Evolutionary conservation across 202 grass and related monocot genomes (phyloP).

Genomic region (Dendrocalamus latiflorus): DNA sequence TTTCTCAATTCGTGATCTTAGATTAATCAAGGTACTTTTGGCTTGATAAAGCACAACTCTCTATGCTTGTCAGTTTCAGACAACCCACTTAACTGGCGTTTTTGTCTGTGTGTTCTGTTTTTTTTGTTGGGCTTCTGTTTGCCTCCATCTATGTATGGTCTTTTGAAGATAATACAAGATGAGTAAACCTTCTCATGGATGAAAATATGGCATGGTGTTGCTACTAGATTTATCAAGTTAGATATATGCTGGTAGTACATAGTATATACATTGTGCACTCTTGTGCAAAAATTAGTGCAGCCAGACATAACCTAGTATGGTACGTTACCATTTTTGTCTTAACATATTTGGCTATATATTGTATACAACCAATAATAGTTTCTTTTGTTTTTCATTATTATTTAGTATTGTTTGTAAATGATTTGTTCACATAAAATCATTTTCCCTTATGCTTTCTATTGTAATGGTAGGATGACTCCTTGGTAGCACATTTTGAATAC

Average conservation of each 20-base stretch:
- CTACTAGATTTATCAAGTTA: neutral
- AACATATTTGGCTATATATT: neutral
- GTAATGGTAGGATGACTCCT: constrained; percentile 49
- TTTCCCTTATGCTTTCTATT: neutral
- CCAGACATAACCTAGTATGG: neutral
- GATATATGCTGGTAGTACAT: neutral
- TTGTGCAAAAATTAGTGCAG: neutral
- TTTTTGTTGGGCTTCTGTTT: constrained; percentile 8
- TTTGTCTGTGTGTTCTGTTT: too few relatives aligned
- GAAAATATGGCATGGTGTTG: neutral
- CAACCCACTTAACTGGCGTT: neutral
- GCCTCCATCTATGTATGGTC: neutral
- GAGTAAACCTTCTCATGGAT: neutral
- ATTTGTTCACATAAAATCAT: neutral
- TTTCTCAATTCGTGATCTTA: constrained; percentile 88
- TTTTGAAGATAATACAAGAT: neutral
- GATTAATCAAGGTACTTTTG: constrained; percentile 53
- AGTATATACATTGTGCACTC: neutral
- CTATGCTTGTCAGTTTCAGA: neutral
- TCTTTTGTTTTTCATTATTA: neutral
- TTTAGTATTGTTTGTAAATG: neutral
- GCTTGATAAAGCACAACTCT: neutral
- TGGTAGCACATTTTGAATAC: constrained; percentile 77
- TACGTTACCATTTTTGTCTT: neutral
- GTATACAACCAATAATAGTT: neutral